Percentiles rank a stretch among this genome's conserved stretches.
Conservation (phyloP, 768 basidiomycete species). For the Suillus subaureus region DNA sequence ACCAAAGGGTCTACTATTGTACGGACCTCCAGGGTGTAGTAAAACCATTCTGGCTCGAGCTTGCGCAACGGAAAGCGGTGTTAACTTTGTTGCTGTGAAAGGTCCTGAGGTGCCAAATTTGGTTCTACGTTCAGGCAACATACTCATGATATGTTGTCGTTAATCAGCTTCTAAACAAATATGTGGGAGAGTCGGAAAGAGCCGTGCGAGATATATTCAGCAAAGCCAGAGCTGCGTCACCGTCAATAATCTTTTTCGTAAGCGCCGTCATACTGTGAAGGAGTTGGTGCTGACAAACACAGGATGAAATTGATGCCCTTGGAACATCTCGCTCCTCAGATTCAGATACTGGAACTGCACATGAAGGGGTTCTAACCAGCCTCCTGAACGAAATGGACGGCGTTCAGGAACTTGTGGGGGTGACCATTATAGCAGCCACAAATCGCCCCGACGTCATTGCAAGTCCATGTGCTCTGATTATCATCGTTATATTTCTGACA, state of each 20-base stretch:
- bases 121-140: not conserved
- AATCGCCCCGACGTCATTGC: slow-evolving; percentile 94
- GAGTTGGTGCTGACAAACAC: slow-evolving; percentile 6
- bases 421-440: slow-evolving; percentile 95
- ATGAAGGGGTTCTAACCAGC: slow-evolving; percentile 91
- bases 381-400: slow-evolving; percentile 99
- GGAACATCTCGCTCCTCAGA: slow-evolving; percentile 72
- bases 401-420: slow-evolving; percentile 90
- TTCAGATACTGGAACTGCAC: slow-evolving; percentile 51
- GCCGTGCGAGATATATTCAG: slow-evolving; percentile 94
- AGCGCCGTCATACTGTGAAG: slow-evolving; percentile 26
- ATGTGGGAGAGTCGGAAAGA: slow-evolving; percentile 95
- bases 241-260: slow-evolving; percentile 97
- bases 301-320: slow-evolving; percentile 98
- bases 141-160: slow-evolving; percentile 2
- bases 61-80: slow-evolving; percentile 89
- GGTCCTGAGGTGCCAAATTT: slow-evolving; percentile 81
- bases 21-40: slow-evolving; percentile 96
- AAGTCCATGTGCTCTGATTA: slow-evolving; percentile 32
- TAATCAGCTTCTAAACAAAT: slow-evolving; percentile 90
- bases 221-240: slow-evolving; percentile 91
- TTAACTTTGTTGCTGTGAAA: slow-evolving; percentile 96
- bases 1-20: slow-evolving; percentile 88
- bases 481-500: not conserved
- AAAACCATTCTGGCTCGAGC: slow-evolving; percentile 94